Conservation (phyloP, 2,329 filamentous ascomycete species). For the Hypoxylon sp. region DNA sequence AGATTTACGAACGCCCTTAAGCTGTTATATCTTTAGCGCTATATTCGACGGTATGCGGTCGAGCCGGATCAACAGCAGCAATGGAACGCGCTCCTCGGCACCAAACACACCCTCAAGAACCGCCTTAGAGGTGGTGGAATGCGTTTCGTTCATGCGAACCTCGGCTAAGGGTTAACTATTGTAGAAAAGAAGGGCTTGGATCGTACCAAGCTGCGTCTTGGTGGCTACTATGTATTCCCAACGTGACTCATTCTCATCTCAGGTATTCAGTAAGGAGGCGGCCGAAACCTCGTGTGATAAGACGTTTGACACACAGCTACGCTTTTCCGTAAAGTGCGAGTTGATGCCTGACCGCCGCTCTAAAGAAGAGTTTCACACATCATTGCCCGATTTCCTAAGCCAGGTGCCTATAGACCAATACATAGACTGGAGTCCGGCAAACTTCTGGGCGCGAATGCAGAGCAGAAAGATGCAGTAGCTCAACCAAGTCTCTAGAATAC, state of each 20-base stretch:
- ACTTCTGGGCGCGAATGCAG: conserved; percentile 2
- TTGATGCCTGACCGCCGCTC: conserved; percentile 21
- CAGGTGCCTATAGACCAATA: conserved; percentile 3
- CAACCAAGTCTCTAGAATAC: neutral
- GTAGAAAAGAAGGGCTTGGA: neutral
- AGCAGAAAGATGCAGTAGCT: neutral
- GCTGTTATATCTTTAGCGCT: neutral
- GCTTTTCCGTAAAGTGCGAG: conserved; percentile 4
- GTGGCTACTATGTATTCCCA: neutral
- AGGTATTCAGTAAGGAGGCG: neutral
- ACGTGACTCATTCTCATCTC: conserved; percentile 15
- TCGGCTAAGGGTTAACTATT: neutral
- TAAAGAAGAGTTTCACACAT: neutral
- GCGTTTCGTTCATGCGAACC: neutral
- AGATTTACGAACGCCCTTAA: neutral
- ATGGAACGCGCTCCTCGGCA: neutral
- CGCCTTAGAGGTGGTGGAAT: neutral
- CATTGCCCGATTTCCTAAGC: conserved; percentile 6
- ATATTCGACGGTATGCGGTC: neutral
- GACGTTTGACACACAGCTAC: conserved; percentile 5
- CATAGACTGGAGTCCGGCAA: conserved; percentile 5
- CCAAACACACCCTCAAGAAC: neutral
- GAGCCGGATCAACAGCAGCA: neutral
- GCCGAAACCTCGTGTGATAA: neutral
- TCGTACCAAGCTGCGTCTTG: neutral